Evolutionary conservation across 2,329 filamentous ascomycete genomes (phyloP).

Genomic region (Chrysosporium queenslandicum): DNA sequence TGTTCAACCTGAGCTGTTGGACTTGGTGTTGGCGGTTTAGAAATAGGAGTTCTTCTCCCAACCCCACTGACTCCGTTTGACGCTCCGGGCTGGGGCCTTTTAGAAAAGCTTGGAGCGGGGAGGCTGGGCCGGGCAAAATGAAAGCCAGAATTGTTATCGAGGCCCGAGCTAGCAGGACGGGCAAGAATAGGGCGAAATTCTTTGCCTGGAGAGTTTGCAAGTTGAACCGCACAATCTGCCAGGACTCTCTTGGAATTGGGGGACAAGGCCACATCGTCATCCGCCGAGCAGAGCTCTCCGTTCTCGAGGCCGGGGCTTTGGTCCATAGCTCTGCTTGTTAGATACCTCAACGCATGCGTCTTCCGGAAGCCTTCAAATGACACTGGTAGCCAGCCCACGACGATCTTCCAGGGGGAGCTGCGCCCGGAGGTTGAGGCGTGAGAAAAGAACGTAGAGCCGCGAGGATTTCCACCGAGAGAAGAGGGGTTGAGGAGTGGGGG

Average conservation of each 20-base stretch:
- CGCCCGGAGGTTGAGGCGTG: too few relatives aligned
- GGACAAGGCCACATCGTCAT: conserved; percentile 16
- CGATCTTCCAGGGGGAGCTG: too few relatives aligned
- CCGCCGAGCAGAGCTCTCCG: neutral
- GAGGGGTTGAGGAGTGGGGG: neutral
- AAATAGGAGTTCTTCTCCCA: neutral
- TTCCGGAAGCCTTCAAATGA: neutral
- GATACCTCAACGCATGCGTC: neutral
- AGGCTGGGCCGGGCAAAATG: conserved; percentile 28
- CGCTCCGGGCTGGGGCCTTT: conserved; percentile 9
- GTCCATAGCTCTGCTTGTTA: neutral
- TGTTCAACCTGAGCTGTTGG: neutral
- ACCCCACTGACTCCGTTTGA: neutral
- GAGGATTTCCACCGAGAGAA: neutral
- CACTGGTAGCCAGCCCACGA: too few relatives aligned
- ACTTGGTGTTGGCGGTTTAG: neutral
- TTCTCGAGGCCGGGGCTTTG: neutral
- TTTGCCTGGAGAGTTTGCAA: conserved; percentile 11
- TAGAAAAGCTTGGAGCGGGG: conserved; percentile 15
- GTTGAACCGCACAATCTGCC: conserved; percentile 16
- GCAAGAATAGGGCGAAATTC: conserved; percentile 22
- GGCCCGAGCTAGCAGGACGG: conserved; percentile 25
- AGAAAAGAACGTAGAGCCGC: too few relatives aligned
- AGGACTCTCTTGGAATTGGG: conserved; percentile 18
- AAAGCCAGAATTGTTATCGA: conserved; percentile 24